Conservation (phyloP, 2,329 filamentous ascomycete species). For the Chaetothyriales sp. region DNA sequence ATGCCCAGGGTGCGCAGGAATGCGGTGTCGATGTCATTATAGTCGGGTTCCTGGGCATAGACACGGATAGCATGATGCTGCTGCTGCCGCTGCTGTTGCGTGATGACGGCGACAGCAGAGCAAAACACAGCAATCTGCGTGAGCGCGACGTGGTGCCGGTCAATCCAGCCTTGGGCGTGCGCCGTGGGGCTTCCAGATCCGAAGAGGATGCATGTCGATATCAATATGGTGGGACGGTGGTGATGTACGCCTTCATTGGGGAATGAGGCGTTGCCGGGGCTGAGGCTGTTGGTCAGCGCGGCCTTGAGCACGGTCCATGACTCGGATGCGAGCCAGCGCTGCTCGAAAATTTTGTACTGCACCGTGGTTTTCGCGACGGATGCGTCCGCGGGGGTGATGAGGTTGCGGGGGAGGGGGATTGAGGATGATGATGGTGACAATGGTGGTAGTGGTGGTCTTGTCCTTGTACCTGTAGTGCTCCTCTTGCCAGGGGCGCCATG, state of each 20-base stretch:
- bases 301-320: neutral
- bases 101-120: conserved; percentile 4
- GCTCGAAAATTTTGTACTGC: neutral
- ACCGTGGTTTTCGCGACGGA: neutral
- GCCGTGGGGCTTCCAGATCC: conserved; percentile 12
- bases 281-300: neutral
- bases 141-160: conserved; percentile 8
- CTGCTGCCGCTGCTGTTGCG: conserved; percentile 1
- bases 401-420: no score
- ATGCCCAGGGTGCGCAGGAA: conserved; percentile 26
- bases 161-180: conserved; percentile 2
- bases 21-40: conserved; percentile 28
- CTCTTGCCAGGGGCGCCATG: neutral
- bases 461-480: no score
- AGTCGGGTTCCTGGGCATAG: conserved; percentile 45
- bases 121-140: conserved; percentile 12
- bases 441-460: neutral
- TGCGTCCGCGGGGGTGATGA: neutral
- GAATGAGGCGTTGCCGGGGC: neutral
- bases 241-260: neutral
- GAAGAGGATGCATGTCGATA: conserved; percentile 9
- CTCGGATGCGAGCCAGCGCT: neutral
- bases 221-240: neutral
- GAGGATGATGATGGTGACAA: neutral
- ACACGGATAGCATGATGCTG: conserved; percentile 6